Evolutionary conservation across 768 basidiomycete genomes (phyloP), one percentile per base, ranked within the genome.

Genomic region (Pleurotus citrinopileatus): DNA sequence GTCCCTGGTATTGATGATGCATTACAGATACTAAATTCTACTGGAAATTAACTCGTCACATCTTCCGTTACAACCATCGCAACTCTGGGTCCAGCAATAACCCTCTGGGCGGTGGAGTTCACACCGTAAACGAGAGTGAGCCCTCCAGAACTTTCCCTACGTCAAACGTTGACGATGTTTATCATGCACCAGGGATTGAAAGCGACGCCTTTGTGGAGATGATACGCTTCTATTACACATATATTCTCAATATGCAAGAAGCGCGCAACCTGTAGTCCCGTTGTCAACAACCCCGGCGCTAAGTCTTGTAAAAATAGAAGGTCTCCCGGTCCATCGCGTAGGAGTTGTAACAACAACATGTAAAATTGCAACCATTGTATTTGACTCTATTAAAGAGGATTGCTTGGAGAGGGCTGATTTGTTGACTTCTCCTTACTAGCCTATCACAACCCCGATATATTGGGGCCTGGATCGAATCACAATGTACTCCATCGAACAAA

Each of bases 51-150:
- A 76, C 80, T 4, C 61, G 65, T 27, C 75, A 81, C 59, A 89
- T 91, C 57, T 89, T 87, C 77, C 82, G 89, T n/a, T 91, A 89
- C 63, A 72, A 63, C 52, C 79, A 81, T 54, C 65, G 65, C 8
- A 75, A 74, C 54, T 65, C 62, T 13, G 72, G 67, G 5, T 67
- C 68, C 28, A 60, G 59, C 27, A 63, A 65, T 0, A 66, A 63
- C 17, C 61, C 67, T 26, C 57, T 72, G 19, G 46, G 46, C n/a
- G 68, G 67, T 45, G 76, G 77, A 1, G 68, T 84, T n/a, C 89
- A 90, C 65, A 87, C 87, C 2, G 79, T 89, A 22, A 79, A 90
- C 55, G 89, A 90, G 75, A 75, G 86, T 85, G 61, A 63, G 80
- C 63, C 9, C 13, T 4, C 43, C 23, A 19, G 20, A 22, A 25